Evolutionary conservation across 2,329 filamentous ascomycete species (phyloP), one percentile per base, ranked within the genome.

Genomic region (Ceratocystis smalleyi): DNA sequence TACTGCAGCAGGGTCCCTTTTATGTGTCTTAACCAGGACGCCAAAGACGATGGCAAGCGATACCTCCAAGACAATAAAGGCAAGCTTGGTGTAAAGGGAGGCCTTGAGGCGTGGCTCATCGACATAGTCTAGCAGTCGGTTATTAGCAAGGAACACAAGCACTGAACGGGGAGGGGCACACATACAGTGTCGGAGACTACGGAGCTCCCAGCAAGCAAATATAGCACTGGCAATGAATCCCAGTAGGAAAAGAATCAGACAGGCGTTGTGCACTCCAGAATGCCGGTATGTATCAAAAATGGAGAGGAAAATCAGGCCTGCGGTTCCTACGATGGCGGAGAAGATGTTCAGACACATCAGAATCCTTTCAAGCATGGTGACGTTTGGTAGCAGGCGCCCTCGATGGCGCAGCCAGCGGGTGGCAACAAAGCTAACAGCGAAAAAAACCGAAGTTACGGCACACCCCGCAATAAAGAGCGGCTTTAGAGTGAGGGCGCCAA

Each of bases 201-300:
- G 87, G 73, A 95, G 96, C 73, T 96, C 91, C 77, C 83, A 85
- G 77, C 91, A 96, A 68, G 92, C 87, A 74, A 91, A 92, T 69
- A 96, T 81, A 64, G 92, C 91, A 3, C 86, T 89, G 64, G 96
- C 72, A 63, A 96, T 77, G 73, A 95, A 97, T 43, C 90, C 94
- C 15, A 74, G 84, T 72, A 96, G 89, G 74, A 99, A 99, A 62
- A 96, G 74, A 0, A 82, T 75, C 43, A 99, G 76, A 75, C 95
- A 95, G 1, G 83, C 77, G 70, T 89, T 79, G 72, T 99, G 94
- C 65, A 88, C 72, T 1, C 69, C 74, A 1, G 79, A 78, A 72
- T 96, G 83, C 64, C 78, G 76, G n/a, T 80, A 74, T 0, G 89
- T 94, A 74, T 97, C 90, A 73, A 95, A 96, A 69, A 96, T 85